Percentiles rank a stretch among this genome's conserved stretches.
These are phyloP conservation scores for Mucor velutinosus DNA, from an alignment of 371 early-diverging fungal species.

Conservation along the genomic window DNA sequence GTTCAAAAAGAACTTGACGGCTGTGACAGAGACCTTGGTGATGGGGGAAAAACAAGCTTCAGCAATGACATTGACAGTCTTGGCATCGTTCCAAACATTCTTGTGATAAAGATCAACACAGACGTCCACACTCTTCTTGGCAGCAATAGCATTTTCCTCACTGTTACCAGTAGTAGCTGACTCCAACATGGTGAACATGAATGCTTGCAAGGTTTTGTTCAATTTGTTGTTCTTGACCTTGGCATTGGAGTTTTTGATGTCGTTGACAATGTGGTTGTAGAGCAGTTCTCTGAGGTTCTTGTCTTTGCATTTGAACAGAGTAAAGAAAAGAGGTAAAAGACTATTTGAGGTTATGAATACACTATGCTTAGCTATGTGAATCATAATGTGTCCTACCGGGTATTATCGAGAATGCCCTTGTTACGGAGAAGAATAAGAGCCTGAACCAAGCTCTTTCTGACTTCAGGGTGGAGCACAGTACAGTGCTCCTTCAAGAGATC, in stretches of 20 bases:
- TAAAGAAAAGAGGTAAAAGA: slow-evolving; percentile 90
- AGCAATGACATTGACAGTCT: slow-evolving; percentile 96
- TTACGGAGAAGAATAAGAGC: slow-evolving; percentile 90
- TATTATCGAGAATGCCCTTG: slow-evolving; percentile 73
- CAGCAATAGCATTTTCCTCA: slow-evolving; percentile 83
- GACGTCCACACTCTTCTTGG: slow-evolving; percentile 92
- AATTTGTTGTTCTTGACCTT: slow-evolving; percentile 94
- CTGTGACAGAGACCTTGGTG: slow-evolving; percentile 88
- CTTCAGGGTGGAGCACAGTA: slow-evolving; percentile 76
- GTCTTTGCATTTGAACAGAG: slow-evolving; percentile 90
- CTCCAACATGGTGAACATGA: slow-evolving; percentile 92
- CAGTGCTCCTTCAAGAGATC: slow-evolving; percentile 79
- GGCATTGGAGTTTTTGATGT: slow-evolving; percentile 90
- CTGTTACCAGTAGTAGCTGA: slow-evolving; percentile 54
- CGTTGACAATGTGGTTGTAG: slow-evolving; percentile 90
- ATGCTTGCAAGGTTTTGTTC: slow-evolving; percentile 94
- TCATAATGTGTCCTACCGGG: slow-evolving; percentile 28
- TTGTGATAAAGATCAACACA: slow-evolving; percentile 96
- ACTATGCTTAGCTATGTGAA: background rate
- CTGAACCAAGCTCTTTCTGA: slow-evolving; percentile 88
- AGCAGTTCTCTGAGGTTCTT: slow-evolving; percentile 86
- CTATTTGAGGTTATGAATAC: slow-evolving; percentile 27
- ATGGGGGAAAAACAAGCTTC: slow-evolving; percentile 93
- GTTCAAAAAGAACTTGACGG: slow-evolving; percentile 93
- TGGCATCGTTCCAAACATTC: slow-evolving; percentile 94